phyloP scores from a whole-genome alignment of 139 green algal species.

The Closterium sp. region DNA sequence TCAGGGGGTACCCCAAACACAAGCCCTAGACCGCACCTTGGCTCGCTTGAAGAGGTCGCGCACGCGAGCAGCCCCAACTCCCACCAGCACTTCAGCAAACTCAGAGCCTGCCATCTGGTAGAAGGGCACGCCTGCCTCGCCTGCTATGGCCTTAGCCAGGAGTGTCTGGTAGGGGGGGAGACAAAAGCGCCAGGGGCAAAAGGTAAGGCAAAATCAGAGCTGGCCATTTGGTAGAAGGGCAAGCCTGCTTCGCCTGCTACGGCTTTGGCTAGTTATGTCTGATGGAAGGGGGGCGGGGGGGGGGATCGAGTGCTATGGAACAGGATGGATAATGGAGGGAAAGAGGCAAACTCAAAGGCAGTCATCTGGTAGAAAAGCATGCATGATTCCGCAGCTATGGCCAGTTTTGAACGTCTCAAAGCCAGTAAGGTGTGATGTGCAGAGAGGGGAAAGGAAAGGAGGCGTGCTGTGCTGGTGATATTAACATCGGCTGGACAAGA shows the following conservation, averaged over 20 bases:
- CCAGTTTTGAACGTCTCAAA: too few relatives aligned
- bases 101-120: slow-evolving; percentile 91
- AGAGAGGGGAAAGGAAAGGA: too few relatives aligned
- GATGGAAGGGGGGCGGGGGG: neutral
- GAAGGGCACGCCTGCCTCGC: slow-evolving; percentile 84
- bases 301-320: too few relatives aligned
- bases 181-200: too few relatives aligned
- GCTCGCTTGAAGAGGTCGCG: slow-evolving; percentile 83
- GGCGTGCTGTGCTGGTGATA: too few relatives aligned
- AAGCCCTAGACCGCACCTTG: slow-evolving; percentile 63
- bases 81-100: slow-evolving; percentile 98
- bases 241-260: slow-evolving; percentile 84
- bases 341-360: slow-evolving; percentile 87
- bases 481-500: too few relatives aligned
- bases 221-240: slow-evolving; percentile 87
- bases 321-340: neutral
- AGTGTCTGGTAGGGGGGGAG: neutral
- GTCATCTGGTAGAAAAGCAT: slow-evolving; percentile 89
- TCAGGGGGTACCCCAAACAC: too few relatives aligned
- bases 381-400: slow-evolving; percentile 81
- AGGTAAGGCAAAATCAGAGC: slow-evolving; percentile 87
- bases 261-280: slow-evolving; percentile 58
- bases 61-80: slow-evolving; percentile 92
- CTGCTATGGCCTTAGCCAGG: slow-evolving; percentile 74
- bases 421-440: slow-evolving; percentile 34